Evolutionary conservation across 495 filamentous ascomycete species (phyloP), one percentile per base, ranked within the genome.

Genomic region (Hypoxylon subgilvum): DNA sequence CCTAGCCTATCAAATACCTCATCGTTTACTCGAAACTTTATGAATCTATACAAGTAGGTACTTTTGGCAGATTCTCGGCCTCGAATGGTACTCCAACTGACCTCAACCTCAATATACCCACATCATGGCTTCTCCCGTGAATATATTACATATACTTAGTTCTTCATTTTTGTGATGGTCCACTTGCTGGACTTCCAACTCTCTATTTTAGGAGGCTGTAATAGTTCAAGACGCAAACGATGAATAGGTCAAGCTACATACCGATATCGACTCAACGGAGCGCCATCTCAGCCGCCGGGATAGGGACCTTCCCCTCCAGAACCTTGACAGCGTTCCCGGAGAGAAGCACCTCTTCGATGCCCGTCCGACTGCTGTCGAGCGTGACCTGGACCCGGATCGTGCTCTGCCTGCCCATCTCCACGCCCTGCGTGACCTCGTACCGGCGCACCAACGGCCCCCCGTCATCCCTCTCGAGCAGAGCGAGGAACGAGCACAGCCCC

Each of bases 321-420:
- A 49, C 28, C 44, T 38, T 35, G 1, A 57, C 53, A 18, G 53
- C 53, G 13, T 38, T 5, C 8, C 53, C 53, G 8, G 28, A 19
- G 4, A 51, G 39, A 31, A 50, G 23, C 3, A 57, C n/a, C 38
- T 57, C 44, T 39, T 39, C 1, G 2, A 51, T 35, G 1, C 30
- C 18, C 3, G 12, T 36, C 5, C 43, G 13, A 12, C 18, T 35
- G 6, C 22, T 28, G 13, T 83, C 16, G 17, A 57, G 59, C 48
- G 47, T 51, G 8, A 63, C 53, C 35, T 72, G 69, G n/a, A 78
- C 68, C 1, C 28, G 23, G 46, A 80, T 78, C 30, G 70, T 81
- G 74, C 86, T 89, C 57, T 71, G 68, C 48, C 87, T 71, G 0
- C 85, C 87, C 84, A 90, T 91, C 74, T 91, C 88, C 10, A 90